Percentiles rank a stretch among this genome's conserved stretches.
Conservation (phyloP, 1,284 basidiomycete species). For the Chiua sp. region DNA sequence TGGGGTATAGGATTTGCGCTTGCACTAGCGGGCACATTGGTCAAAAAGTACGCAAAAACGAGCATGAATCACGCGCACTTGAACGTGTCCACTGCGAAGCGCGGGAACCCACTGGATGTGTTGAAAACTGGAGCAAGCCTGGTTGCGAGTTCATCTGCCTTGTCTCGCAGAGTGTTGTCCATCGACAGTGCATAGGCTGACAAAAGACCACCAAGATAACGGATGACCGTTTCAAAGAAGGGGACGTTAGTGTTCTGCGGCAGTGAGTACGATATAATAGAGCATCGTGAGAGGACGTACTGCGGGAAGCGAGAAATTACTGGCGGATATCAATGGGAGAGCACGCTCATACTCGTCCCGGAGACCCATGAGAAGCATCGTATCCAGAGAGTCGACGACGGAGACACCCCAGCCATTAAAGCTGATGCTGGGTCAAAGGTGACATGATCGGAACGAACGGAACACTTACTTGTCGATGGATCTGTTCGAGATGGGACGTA, state of each 20-base stretch:
- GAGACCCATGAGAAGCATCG: constrained; percentile 87
- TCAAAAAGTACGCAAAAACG: not conserved
- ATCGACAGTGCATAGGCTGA: constrained; percentile 81
- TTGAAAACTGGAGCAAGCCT: constrained; percentile 58
- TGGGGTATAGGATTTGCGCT: constrained; percentile 9
- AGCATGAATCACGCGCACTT: constrained; percentile 40
- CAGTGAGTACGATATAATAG: not conserved
- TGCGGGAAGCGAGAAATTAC: constrained; percentile 61
- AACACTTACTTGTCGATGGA: constrained; percentile 56
- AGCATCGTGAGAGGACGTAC: constrained; percentile 23
- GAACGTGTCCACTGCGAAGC: constrained; percentile 52
- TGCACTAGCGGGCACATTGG: constrained; percentile 5
- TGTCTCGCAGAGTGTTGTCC: constrained; percentile 47
- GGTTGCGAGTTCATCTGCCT: constrained; percentile 58
- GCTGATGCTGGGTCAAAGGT: constrained; percentile 39
- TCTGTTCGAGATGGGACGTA: constrained; percentile 55
- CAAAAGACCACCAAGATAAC: constrained; percentile 86
- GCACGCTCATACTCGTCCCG: constrained; percentile 80
- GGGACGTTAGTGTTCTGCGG: constrained; percentile 48
- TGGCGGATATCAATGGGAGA: constrained; percentile 67
- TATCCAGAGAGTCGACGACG: constrained; percentile 85
- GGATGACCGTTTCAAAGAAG: constrained; percentile 88
- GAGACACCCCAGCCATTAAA: constrained; percentile 91
- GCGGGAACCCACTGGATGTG: constrained; percentile 53
- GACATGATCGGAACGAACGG: not conserved